These are phyloP conservation scores for Penicillium verhagenii DNA, from an alignment of 495 filamentous ascomycete species.

Conservation along the genomic window DNA sequence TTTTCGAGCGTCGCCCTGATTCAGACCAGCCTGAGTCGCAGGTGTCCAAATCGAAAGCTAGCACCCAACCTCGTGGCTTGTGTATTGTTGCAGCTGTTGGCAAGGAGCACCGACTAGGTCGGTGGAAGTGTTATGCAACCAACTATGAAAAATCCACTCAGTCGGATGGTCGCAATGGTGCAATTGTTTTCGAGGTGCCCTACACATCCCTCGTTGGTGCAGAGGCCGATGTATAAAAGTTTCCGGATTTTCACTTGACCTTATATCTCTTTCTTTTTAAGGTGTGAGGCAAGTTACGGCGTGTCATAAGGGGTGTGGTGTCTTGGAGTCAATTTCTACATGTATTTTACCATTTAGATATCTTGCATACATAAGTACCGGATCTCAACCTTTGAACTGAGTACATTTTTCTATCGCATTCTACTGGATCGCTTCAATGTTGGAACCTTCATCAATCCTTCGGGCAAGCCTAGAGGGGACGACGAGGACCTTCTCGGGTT, in stretches of 20 bases:
- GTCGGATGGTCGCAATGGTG: conserved; percentile 69
- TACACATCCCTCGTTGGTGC: conserved; percentile 29
- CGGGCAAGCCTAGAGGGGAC: background rate
- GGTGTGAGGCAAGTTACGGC: background rate
- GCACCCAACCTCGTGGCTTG: conserved; percentile 56
- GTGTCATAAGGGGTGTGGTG: conserved; percentile 8
- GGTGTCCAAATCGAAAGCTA: conserved; percentile 54
- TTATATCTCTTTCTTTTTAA: background rate
- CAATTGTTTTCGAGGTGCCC: conserved; percentile 76
- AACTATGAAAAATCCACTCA: conserved; percentile 44
- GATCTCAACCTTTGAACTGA: background rate
- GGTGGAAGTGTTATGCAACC: conserved; percentile 60
- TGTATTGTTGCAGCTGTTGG: conserved; percentile 81
- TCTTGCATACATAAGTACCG: conserved; percentile 6
- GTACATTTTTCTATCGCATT: background rate
- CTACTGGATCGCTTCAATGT: no score
- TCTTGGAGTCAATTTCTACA: conserved; percentile 6
- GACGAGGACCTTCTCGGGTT: no score
- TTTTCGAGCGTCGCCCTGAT: conserved; percentile 63
- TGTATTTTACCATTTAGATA: conserved; percentile 5
- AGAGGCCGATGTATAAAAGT: conserved; percentile 29
- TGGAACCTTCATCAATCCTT: no score
- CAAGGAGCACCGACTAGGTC: conserved; percentile 79
- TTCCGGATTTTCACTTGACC: conserved; percentile 2
- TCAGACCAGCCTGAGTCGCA: conserved; percentile 25